Base-by-base conservation (phyloP, 805 yeast genomes). In the Maudiozyma barnettii region DNA sequence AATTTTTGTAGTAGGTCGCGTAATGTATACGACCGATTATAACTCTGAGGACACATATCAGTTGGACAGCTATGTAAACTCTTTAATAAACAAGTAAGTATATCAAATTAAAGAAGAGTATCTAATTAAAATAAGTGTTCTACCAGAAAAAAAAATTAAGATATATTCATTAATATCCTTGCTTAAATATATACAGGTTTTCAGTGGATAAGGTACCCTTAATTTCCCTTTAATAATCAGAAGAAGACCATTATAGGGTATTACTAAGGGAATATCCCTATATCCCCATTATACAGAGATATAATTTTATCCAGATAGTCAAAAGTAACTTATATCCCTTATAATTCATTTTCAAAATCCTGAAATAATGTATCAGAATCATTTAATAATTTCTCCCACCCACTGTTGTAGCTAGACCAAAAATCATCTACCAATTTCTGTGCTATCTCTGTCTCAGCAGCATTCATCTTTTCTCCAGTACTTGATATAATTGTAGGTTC, bases 1-100 rank as follows among this genome's bases (percentile, higher is more conserved):
- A 85, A 84, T 23, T 57, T 56, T 6, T 58, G 49, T 4, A 75
- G 52, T 16, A 75, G 59, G 6, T 45, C 22, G 18, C 18, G 13
- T 14, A 33, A 33, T 16, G 36, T 14, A 16, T 33, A 33, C 13
- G 16, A 14, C n/a, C 18, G 16, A 6, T 33, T 14, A 13, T 33
- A 16, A 33, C 16, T 16, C 18, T 33, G 36, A 6, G 36, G 36
- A 33, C 18, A 33, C 36, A 33, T 33, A 4, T 33, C 10, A 12
- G 10, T 26, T 26, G 10, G 30, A 26, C 8, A 26, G 10, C 30
- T 26, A 26, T 26, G 10, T 6, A 12, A 26, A 26, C 30, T 26
- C 3, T n/a, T n/a, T 12, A 9, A 26, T 26, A 12, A 9, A 26
- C 30, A 12, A 26, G 10, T 26, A 26, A 4, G 2, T 3, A 26